These are phyloP conservation scores for Aureobasidium musti DNA, from an alignment of 2,329 filamentous ascomycete genomes.

Conservation along the genomic window DNA sequence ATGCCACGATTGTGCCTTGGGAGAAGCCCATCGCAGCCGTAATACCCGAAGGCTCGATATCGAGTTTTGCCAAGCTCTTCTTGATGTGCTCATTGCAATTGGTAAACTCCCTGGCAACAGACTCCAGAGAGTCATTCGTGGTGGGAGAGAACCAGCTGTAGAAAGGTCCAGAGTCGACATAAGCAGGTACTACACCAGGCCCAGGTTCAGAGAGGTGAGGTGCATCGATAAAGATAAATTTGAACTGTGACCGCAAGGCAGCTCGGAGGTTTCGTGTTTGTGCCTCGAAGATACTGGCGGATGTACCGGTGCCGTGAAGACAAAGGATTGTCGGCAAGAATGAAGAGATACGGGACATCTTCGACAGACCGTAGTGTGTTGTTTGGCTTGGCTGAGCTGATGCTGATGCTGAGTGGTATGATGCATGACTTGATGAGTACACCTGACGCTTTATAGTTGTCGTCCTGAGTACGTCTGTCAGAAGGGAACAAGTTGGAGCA, in stretches of 20 bases:
- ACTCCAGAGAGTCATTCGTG: conserved; percentile 3
- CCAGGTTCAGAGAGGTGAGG: background rate
- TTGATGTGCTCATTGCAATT: conserved; percentile 10
- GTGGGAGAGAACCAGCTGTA: conserved; percentile 12
- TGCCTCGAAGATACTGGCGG: conserved; percentile 1
- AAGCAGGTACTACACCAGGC: conserved; percentile 1
- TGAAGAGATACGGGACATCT: background rate
- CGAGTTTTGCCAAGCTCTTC: background rate
- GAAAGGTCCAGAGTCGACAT: conserved; percentile 5
- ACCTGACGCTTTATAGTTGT: conserved; percentile 11
- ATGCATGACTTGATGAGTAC: conserved; percentile 11
- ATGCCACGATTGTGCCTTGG: conserved; percentile 1
- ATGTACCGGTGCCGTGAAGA: conserved; percentile 1
- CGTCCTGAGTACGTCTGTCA: background rate
- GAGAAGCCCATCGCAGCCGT: conserved; percentile 6
- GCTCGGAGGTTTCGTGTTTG: conserved; percentile 5
- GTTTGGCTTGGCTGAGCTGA: background rate
- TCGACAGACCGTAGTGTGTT: background rate
- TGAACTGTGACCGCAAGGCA: background rate
- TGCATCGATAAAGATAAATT: conserved; percentile 9
- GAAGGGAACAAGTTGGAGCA: background rate
- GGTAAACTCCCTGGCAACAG: background rate
- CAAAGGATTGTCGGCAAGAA: conserved; percentile 3
- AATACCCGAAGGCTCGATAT: conserved; percentile 4
- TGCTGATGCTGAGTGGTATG: background rate